Percentiles rank a stretch among this genome's conserved stretches.
Evolutionary conservation across 495 filamentous ascomycete genomes (phyloP).

Genomic region (Penicillium turbatum): DNA sequence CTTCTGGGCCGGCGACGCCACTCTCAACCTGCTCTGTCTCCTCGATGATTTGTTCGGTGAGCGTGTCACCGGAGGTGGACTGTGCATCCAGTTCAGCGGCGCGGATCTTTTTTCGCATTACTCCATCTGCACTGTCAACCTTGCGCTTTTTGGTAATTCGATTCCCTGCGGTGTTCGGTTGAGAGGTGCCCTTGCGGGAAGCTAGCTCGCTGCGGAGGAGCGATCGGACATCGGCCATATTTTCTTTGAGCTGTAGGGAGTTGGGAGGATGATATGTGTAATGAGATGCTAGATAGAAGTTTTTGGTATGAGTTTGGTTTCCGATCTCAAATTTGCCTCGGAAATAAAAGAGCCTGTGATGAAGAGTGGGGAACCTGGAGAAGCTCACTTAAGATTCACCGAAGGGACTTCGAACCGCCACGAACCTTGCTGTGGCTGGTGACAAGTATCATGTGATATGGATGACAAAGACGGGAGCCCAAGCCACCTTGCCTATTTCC

Average conservation of each 20-base stretch:
- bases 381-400: slow-evolving; percentile 17
- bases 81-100: slow-evolving; percentile 29
- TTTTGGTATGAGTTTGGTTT: neutral
- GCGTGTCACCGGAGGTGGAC: slow-evolving; percentile 20
- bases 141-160: slow-evolving; percentile 56
- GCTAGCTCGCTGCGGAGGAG: slow-evolving; percentile 78
- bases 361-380: slow-evolving; percentile 30
- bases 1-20: slow-evolving; percentile 25
- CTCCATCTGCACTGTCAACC: slow-evolving; percentile 44
- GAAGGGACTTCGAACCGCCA: slow-evolving; percentile 3
- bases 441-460: neutral
- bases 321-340: slow-evolving; percentile 11
- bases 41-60: slow-evolving; percentile 17
- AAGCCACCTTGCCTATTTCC: slow-evolving; percentile 9
- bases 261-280: neutral
- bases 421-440: slow-evolving; percentile 15
- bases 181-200: slow-evolving; percentile 60
- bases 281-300: neutral
- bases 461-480: slow-evolving; percentile 7
- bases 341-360: slow-evolving; percentile 3
- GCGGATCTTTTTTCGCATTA: slow-evolving; percentile 47
- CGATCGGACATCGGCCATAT: slow-evolving; percentile 81
- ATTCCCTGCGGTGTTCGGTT: slow-evolving; percentile 36
- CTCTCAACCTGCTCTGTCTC: slow-evolving; percentile 33
- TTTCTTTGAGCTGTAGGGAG: neutral